Base-by-base conservation (phyloP, 2,329 filamentous ascomycete genomes). In the Amphichorda felina region DNA sequence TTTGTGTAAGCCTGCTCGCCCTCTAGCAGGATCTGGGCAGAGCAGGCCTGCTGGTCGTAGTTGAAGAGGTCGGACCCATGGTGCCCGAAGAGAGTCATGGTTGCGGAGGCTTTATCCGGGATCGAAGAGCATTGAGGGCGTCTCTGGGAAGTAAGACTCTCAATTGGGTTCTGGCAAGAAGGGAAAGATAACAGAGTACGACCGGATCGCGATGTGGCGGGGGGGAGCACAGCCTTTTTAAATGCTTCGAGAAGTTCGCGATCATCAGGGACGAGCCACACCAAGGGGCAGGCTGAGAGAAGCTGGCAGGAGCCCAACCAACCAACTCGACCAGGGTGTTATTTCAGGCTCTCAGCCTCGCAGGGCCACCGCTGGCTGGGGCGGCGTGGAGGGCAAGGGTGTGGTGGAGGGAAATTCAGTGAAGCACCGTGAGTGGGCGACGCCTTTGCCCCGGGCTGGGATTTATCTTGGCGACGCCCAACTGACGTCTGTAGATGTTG, bases 51-150 rank as follows among this genome's bases (percentile, higher is more conserved):
- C 32, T 54, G 56, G 43, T 59, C 56, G 40, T 56, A 59, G 41
- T 53, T 55, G 42, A 59, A 59, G 19, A 59, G 50, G 40, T 59
- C 53, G 17, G 55, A 48, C 19, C 50, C 50, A 36, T 52, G 47
- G 21, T 46, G 46, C 24, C 27, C 27, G 21, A 39, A 37, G 15
- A 32, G 30, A 4, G 16, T 25, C 34, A 36, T 36, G 22, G 15
- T 30, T 26, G 11, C 2, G 21, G 13, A 24, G 14, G 15, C 25
- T n/a, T 27, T 35, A 31, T 4, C 29, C 29, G n/a, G 24, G 24
- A 25, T 27, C 25, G 14, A 35, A 27, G 27, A 31, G 17, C 29
- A 31, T 31, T 15, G 14, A 18, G 21, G 21, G 21, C 21, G n/a
- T n/a, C n/a, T n/a, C n/a, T n/a, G n/a, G n/a, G n/a, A n/a, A n/a